Conservation (phyloP, 1,284 basidiomycete genomes). For the Ganoderma multipileum region DNA sequence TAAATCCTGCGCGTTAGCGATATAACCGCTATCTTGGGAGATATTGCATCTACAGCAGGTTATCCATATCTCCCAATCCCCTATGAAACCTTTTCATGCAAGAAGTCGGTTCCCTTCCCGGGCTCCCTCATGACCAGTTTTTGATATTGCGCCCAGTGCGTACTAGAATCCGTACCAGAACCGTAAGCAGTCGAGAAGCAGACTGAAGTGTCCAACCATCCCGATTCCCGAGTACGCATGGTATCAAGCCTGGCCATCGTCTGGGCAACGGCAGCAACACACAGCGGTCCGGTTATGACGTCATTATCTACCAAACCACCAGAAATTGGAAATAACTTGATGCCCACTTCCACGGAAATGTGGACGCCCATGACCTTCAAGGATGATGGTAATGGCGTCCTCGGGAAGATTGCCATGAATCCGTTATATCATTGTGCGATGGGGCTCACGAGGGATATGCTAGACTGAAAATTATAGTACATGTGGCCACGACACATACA, state of each 20-base stretch:
- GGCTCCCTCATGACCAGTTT: no score
- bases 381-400: no score
- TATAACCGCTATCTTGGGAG: neutral
- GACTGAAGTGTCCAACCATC: no score
- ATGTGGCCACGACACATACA: slow-evolving; percentile 30
- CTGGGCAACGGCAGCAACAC: no score
- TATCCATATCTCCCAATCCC: neutral
- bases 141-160: no score
- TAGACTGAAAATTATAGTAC: slow-evolving; percentile 34
- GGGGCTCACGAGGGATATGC: slow-evolving; percentile 9
- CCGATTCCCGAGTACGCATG: no score
- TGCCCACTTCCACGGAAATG: neutral
- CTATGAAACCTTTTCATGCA: neutral
- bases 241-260: no score
- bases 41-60: neutral
- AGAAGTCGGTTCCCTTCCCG: neutral
- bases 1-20: no score
- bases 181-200: no score
- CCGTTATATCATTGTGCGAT: slow-evolving; percentile 26
- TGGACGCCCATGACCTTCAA: no score
- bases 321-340: neutral
- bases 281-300: neutral
- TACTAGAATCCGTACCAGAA: no score
- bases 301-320: neutral
- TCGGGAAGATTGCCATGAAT: neutral